Evolutionary conservation across 2,329 filamentous ascomycete species (phyloP).

Genomic region (Claviceps sp.): DNA sequence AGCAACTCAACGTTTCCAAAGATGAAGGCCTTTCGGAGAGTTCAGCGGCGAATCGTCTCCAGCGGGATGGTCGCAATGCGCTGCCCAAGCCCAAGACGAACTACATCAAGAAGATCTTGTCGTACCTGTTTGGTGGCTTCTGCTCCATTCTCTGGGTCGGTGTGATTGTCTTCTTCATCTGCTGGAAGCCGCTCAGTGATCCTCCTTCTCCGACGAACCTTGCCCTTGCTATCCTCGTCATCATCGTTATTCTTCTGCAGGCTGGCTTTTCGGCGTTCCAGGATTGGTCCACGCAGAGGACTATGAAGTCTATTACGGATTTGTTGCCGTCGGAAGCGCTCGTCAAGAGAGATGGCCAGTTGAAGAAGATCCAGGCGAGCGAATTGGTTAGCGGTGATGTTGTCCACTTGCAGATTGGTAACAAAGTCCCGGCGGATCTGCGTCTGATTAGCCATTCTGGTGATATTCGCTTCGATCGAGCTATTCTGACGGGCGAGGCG

Average conservation of each 20-base stretch:
- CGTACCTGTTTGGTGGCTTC: constrained; percentile 33
- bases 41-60: constrained; percentile 19
- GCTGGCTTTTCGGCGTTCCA: constrained; percentile 33
- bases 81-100: constrained; percentile 28
- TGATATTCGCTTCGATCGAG: constrained; percentile 28
- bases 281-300: constrained; percentile 32
- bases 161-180: constrained; percentile 34
- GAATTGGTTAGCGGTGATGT: constrained; percentile 34
- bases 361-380: constrained; percentile 24
- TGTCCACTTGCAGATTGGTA: constrained; percentile 30
- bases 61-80: constrained; percentile 28
- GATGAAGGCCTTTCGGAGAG: constrained; percentile 22
- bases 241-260: constrained; percentile 34
- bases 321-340: constrained; percentile 29
- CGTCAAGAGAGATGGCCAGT: constrained; percentile 30
- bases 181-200: constrained; percentile 31
- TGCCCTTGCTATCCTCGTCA: constrained; percentile 30
- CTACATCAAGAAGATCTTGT: constrained; percentile 26
- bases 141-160: constrained; percentile 33
- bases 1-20: constrained; percentile 24
- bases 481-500: constrained; percentile 28
- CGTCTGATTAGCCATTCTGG: constrained; percentile 28
- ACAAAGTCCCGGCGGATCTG: constrained; percentile 35
- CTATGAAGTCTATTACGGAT: constrained; percentile 33
- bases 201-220: constrained; percentile 30